Evolutionary conservation across 192 early-diverging fungal genomes (phyloP).

Genomic region (Podila horticola): DNA sequence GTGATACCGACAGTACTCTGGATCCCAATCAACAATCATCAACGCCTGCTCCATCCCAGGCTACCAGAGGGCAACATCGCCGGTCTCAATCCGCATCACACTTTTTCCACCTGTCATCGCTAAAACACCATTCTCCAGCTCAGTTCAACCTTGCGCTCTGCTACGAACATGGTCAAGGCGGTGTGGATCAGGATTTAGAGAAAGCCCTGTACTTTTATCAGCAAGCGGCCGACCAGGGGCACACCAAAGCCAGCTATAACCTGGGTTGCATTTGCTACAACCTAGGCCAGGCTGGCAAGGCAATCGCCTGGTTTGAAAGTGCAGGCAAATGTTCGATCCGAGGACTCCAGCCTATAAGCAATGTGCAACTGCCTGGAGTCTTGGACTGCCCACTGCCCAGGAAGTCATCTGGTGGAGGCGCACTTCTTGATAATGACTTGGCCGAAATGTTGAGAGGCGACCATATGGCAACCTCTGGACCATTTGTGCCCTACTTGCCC

Average conservation of each 20-base stretch:
- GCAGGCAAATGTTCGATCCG: constrained; percentile 35
- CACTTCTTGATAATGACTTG: constrained; percentile 6
- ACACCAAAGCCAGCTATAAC: constrained; percentile 45
- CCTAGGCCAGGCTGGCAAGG: constrained; percentile 27
- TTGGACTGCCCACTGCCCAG: too few species aligned
- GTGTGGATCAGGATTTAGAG: constrained; percentile 29
- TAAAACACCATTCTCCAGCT: constrained; percentile 37
- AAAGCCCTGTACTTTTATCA: constrained; percentile 47
- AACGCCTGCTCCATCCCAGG: not conserved
- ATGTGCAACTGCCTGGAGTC: too few species aligned
- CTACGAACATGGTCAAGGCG: constrained; percentile 52
- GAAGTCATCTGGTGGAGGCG: constrained; percentile 11
- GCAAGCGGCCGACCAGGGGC: constrained; percentile 45
- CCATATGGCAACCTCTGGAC: not conserved
- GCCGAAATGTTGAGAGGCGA: not conserved
- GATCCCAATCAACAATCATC: not conserved
- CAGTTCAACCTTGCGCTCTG: constrained; percentile 48
- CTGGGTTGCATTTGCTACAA: constrained; percentile 43
- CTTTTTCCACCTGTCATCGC: constrained; percentile 41
- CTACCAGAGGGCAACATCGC: constrained; percentile 7
- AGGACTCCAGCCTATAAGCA: constrained; percentile 3
- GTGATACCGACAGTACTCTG: not conserved
- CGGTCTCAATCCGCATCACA: constrained; percentile 44
- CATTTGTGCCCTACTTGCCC: constrained; percentile 34
- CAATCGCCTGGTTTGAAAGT: constrained; percentile 42